Base-by-base conservation (phyloP, 495 filamentous ascomycete genomes). In the Tuber umbilicatum region DNA sequence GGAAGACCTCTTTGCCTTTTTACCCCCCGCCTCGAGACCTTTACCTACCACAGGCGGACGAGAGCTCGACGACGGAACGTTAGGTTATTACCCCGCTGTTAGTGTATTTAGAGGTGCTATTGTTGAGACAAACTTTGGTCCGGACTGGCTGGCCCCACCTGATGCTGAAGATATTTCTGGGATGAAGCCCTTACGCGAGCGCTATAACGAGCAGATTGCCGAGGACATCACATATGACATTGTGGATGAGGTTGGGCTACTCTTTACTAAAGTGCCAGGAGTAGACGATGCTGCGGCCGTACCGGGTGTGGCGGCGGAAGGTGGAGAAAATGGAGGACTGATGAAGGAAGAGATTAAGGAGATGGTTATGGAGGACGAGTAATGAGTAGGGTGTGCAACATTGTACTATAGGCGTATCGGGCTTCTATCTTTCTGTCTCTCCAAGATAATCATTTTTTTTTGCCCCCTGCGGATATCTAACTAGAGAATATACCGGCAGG, bases 1-100 rank as follows among this genome's bases (percentile, higher is more conserved):
- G 82, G 93, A 90, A 55, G 90, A 96, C 75, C 88, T 99, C 9
- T 88, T 97, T 27, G 89, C 94, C 10, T 99, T 99, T 83, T 86
- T 99, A 0, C 95, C 96, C 0, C 94, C 94, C 0, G 94, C 94
- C 2, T 94, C 91, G 42, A 91, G 90, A 68, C 92, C 93, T 23
- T 85, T 90, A n/a, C 84, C 84, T 0, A 90, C 93, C 69, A 85
- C 90, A 3, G 92, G 92, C 16, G 92, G 92, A 19, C 87, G 96
- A 35, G 91, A 94, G 70, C 89, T 95, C 43, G 96, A 99, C 80
- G 96, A 99, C 80, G 94, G 94, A 38, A 91, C 92, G 86, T 86
- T 97, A 5, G 96, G 96, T 0, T 99, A 99, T 82, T 97, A 94
- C 82, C 96, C 96, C 0, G 93, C 94, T 35, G 89, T 98, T 27